Conservation (phyloP, 176 grass and related monocot genomes). For the Carex littledalei region DNA sequence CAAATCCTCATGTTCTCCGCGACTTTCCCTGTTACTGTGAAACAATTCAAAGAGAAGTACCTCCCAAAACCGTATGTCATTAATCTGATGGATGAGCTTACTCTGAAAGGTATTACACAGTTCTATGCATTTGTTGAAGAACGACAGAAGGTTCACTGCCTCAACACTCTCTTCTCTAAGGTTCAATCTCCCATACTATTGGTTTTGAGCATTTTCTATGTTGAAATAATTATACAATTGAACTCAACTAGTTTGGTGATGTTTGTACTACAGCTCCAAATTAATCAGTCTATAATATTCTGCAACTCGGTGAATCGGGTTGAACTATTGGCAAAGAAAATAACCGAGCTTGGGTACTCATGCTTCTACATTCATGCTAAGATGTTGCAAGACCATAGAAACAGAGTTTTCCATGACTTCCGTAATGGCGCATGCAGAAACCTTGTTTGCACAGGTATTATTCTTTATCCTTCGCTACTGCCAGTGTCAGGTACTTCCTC, state of each 20-base stretch:
- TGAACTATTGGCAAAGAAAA: slow-evolving; percentile 89
- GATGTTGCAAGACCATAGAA: slow-evolving; percentile 96
- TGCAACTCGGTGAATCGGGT: slow-evolving; percentile 97
- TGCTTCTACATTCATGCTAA: slow-evolving; percentile 99
- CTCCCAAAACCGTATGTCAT: slow-evolving; percentile 76
- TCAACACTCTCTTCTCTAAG: slow-evolving; percentile 93
- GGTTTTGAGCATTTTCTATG: background rate
- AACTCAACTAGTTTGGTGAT: slow-evolving; percentile 7
- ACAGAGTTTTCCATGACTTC: slow-evolving; percentile 95
- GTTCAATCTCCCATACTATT: slow-evolving; percentile 21
- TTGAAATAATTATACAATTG: background rate
- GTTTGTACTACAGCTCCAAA: slow-evolving; percentile 75
- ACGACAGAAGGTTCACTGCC: slow-evolving; percentile 92
- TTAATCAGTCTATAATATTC: slow-evolving; percentile 97
- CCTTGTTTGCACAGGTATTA: slow-evolving; percentile 88
- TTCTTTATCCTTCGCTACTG: slow-evolving; percentile 14
- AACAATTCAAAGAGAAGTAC: slow-evolving; percentile 84
- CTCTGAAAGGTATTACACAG: slow-evolving; percentile 83
- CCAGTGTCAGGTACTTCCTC: slow-evolving; percentile 15
- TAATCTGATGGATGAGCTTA: slow-evolving; percentile 98
- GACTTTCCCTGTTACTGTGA: slow-evolving; percentile 84
- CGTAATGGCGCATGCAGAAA: slow-evolving; percentile 94
- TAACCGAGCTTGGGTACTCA: slow-evolving; percentile 87
- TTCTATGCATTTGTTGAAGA: slow-evolving; percentile 95
- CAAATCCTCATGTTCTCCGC: slow-evolving; percentile 92